Percentiles rank a stretch among this genome's conserved stretches.
These are phyloP conservation scores for Cladophialophora psammophila DNA, from an alignment of 2,329 filamentous ascomycete genomes.

Conservation along the genomic window DNA sequence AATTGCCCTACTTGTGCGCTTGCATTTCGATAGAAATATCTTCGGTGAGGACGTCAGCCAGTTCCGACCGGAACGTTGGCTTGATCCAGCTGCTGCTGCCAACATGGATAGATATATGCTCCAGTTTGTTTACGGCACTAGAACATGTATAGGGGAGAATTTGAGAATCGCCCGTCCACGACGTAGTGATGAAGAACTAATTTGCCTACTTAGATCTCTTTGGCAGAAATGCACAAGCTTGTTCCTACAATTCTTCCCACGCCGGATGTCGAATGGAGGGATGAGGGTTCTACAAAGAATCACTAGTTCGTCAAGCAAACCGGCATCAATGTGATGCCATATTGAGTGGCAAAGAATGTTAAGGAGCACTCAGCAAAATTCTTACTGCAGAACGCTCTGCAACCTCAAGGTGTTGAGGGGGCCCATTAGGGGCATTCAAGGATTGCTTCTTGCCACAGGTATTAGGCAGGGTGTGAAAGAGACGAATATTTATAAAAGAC, in stretches of 20 bases:
- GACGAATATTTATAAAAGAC: too few species aligned
- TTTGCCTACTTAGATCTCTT: conserved; percentile 6
- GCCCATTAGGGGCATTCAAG: too few species aligned
- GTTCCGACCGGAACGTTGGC: conserved; percentile 41
- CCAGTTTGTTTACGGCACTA: conserved; percentile 35
- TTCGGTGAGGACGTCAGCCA: conserved; percentile 40
- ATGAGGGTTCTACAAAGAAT: conserved; percentile 20
- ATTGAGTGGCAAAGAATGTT: neutral
- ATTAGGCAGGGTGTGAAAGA: too few species aligned
- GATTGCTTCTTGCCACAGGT: too few species aligned
- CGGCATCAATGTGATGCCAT: neutral
- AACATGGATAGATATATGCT: conserved; percentile 36
- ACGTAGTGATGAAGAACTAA: conserved; percentile 22
- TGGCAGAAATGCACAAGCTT: conserved; percentile 16
- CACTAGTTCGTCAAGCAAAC: conserved; percentile 4
- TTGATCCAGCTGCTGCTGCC: conserved; percentile 29
- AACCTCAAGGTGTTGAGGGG: too few species aligned
- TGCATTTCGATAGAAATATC: conserved; percentile 33
- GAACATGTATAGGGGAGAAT: conserved; percentile 37
- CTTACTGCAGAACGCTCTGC: too few species aligned
- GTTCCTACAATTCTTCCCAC: neutral
- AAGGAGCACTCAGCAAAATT: too few species aligned
- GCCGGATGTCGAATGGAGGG: neutral
- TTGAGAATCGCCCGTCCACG: conserved; percentile 11
- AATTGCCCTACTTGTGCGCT: conserved; percentile 34